Base-by-base conservation (phyloP, 345 rosid species). In the Salix udensis region DNA sequence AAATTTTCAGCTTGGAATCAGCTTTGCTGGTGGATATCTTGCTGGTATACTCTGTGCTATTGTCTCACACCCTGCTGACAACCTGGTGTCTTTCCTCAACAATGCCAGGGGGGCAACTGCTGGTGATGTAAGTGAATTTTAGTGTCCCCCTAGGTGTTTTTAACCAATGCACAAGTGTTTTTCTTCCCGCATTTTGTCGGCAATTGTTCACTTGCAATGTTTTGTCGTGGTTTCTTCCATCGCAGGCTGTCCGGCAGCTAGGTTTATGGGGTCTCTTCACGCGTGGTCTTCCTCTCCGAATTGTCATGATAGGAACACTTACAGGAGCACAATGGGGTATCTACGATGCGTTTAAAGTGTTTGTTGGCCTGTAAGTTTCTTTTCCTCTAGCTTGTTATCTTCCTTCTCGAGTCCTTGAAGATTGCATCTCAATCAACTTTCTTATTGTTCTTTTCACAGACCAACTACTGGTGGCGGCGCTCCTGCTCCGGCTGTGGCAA, bases 1-100 rank as follows among this genome's bases (percentile, higher is more conserved):
- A 74, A 40, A 82, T 24, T 78, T 91, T 82, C 99, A 93, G 84
- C 97, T 96, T 2, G 98, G 96, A 16, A 89, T 96, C 68, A 96
- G 98, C 86, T 93, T 93, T 53, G 91, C 92, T 26, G 97, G 99
- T 75, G 99, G 99, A 76, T 93, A 96, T 67, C 72, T 90, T 46
- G 99, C 99, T 39, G 99, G 99, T 77, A 84, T 94, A 55, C 83
- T 94, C 75, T 96, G 98, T 74, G 95, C 95, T 2, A 30, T 89
- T n/a, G 95, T 96, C 55, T 96, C 99, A 2, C 99, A 96, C 73
- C 99, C 98, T 15, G 99, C 99, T 2, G 98, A 96, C 78, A 96
- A 94, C 76, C 85, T 96, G 61, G 99, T 96, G 2, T 96, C 98
- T n/a, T 96, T 93, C 85, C 98, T 96, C 85, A 96, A 94, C 89